phyloP scores from a whole-genome alignment of 257 asterid genomes.

The Salvia rosmarinus region DNA sequence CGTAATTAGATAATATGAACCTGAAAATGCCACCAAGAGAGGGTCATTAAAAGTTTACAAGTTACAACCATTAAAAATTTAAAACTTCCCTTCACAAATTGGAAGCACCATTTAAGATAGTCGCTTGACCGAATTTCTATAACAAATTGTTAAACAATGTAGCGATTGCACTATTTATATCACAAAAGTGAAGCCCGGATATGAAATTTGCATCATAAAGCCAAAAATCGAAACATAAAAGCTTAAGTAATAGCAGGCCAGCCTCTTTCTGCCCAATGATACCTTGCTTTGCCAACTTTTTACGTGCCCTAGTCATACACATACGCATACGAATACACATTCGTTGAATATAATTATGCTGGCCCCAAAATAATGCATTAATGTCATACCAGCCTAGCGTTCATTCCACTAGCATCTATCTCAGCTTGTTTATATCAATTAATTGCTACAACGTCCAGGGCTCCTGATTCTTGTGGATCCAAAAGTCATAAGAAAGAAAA shows the following conservation, averaged over 20 bases:
- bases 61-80: no score
- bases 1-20: conserved; percentile 86
- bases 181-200: background rate
- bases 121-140: background rate
- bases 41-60: background rate
- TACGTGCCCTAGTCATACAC: background rate
- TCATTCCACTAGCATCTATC: conserved; percentile 4
- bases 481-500: background rate
- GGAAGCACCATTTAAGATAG: conserved; percentile 22
- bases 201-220: background rate
- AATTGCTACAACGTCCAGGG: background rate
- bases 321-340: no score
- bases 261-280: background rate
- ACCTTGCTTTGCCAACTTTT: background rate
- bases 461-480: background rate
- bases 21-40: conserved; percentile 49
- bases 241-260: background rate
- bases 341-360: background rate
- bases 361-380: conserved; percentile 8
- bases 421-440: background rate
- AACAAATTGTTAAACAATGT: background rate
- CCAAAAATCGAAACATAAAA: no score
- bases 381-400: background rate
- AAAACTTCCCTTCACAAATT: conserved; percentile 15
- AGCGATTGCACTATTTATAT: background rate